A percentile compares a stretch with the other conserved stretches of the same genome.
phyloP scores from a whole-genome alignment of 495 filamentous ascomycete genomes.

The Hypoxylon rickii region DNA sequence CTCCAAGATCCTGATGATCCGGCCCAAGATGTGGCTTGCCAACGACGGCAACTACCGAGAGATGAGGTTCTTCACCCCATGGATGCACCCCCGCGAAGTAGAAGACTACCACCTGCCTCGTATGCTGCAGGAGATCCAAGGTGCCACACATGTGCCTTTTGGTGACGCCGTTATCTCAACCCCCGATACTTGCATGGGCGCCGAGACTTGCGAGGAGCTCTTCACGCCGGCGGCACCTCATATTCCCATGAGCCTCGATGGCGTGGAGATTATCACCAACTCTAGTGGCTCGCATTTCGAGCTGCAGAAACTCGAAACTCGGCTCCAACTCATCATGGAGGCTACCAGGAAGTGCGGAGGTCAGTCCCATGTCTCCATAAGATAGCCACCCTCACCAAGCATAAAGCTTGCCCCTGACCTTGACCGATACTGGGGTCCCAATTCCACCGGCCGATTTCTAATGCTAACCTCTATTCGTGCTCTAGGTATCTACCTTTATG shows the following conservation, averaged over 20 bases:
- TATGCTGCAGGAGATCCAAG: slow-evolving; percentile 64
- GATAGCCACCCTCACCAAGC: too few relatives aligned
- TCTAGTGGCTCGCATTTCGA: slow-evolving; percentile 69
- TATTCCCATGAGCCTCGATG: slow-evolving; percentile 58
- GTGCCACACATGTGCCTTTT: slow-evolving; percentile 65
- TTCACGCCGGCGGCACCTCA: slow-evolving; percentile 69
- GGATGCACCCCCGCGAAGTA: slow-evolving; percentile 51
- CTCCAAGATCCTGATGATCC: slow-evolving; percentile 71
- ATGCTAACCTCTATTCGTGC: slow-evolving; percentile 56
- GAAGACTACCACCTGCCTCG: slow-evolving; percentile 78
- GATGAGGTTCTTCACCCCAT: slow-evolving; percentile 64
- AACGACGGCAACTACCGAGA: slow-evolving; percentile 78
- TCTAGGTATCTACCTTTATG: slow-evolving; percentile 54
- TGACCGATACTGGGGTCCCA: too few relatives aligned
- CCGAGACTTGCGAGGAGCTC: slow-evolving; percentile 81
- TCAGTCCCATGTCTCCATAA: slow-evolving; percentile 49
- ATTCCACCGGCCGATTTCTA: too few relatives aligned
- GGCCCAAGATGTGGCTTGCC: slow-evolving; percentile 84
- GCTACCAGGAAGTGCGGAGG: slow-evolving; percentile 77
- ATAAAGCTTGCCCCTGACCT: too few relatives aligned
- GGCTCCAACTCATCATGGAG: slow-evolving; percentile 75
- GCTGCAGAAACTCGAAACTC: slow-evolving; percentile 73
- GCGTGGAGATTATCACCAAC: slow-evolving; percentile 81
- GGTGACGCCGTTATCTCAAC: slow-evolving; percentile 79
- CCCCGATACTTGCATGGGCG: slow-evolving; percentile 69